Evolutionary conservation across 75 land plant species (phyloP).

Genomic region (Larix kaempferi): DNA sequence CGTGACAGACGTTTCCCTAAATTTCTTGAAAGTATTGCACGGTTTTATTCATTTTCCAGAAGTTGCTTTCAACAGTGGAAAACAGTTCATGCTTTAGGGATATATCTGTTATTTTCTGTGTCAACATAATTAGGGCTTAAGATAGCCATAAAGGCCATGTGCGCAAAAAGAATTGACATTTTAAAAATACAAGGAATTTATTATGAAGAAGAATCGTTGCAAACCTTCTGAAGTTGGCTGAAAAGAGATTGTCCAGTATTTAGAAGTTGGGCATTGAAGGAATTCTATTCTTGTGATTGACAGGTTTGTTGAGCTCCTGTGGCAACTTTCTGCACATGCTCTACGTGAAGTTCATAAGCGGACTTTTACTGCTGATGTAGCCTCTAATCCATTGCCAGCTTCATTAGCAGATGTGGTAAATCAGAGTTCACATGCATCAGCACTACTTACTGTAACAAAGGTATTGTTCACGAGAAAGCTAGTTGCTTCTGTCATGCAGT

Average conservation of each 20-base stretch:
- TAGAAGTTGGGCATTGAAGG: not conserved
- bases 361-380: conserved; percentile 79
- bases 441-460: conserved; percentile 95
- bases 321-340: conserved; percentile 99
- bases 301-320: conserved; percentile 96
- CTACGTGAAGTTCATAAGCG: conserved; percentile 90
- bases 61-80: too few species aligned
- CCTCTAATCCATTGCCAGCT: conserved; percentile 90
- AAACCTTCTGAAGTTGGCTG: too few species aligned
- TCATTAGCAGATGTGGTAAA: conserved; percentile 87
- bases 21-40: too few species aligned
- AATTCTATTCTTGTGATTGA: conserved; percentile 3
- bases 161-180: too few species aligned
- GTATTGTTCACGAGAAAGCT: conserved; percentile 20
- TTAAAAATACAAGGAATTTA: too few species aligned
- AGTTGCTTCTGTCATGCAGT: not conserved
- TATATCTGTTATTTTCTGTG: too few species aligned
- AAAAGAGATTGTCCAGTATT: not conserved
- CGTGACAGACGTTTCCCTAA: too few species aligned
- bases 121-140: too few species aligned
- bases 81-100: too few species aligned
- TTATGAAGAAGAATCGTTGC: too few species aligned
- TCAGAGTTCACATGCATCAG: conserved; percentile 75
- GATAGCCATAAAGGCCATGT: too few species aligned
- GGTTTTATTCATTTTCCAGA: too few species aligned